Evolutionary conservation across 768 basidiomycete genomes (phyloP), one percentile per base, ranked within the genome.

Genomic region (Grammothele lineata): DNA sequence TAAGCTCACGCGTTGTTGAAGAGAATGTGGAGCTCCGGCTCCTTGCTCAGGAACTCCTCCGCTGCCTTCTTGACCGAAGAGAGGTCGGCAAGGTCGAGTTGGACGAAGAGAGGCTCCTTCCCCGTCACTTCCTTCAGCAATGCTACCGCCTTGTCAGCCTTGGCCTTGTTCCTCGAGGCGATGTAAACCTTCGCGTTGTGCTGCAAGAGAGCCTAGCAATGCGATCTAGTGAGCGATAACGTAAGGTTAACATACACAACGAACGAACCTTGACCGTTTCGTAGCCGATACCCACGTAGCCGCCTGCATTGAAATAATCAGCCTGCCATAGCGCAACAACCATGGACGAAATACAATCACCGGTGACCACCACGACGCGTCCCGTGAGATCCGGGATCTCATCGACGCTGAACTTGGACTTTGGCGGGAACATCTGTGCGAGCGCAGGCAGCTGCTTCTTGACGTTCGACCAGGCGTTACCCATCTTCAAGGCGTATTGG

Each of bases 171-270:
- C 10, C 85, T 73, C 3, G 69, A 64, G 0, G 76, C 80, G 36
- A 87, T 43, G 56, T 88, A 87, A 0, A 87, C 84, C 41, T 75
- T 83, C 8, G 83, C 85, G 56, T 83, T 77, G 53, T 77, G 78
- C 15, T 56, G 40, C 14, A 87, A 65, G 2, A 85, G 71, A 2
- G 65, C 72, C 77, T 81, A 49, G 15, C 7, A 18, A n/a, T 3
- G 24, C 27, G 8, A 30, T n/a, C 27, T 14, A 14, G 27, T 30
- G 27, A 36, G 9, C 11, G 11, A 32, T 6, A 33, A 3, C 27
- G 21, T 33, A 15, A 42, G 41, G 14, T 15, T 26, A n/a, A 40
- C 18, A 19, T 11, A 15, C 17, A 10, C 19, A 21, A 2, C 37
- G 15, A 12, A 33, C 21, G 8, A 17, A 52, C 51, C 37, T 47